Percentiles rank a stretch among this genome's conserved stretches.
Evolutionary conservation across 805 yeast genomes (phyloP).

Genomic region (Ogataea methanolica): DNA sequence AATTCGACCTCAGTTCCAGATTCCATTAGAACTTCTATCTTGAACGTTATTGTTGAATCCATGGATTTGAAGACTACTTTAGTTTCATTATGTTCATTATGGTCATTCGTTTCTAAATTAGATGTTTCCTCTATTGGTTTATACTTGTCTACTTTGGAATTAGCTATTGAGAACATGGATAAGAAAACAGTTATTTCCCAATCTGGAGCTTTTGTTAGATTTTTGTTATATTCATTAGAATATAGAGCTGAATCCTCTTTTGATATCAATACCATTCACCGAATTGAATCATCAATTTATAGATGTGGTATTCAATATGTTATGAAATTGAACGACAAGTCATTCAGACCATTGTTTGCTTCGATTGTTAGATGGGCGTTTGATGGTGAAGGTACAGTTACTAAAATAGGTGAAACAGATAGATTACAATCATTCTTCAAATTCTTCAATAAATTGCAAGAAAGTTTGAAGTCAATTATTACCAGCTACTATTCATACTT

Average conservation of each 20-base stretch:
- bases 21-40: slow-evolving; percentile 54
- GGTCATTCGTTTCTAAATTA: slow-evolving; percentile 42
- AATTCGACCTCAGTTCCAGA: slow-evolving; percentile 55
- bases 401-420: slow-evolving; percentile 44
- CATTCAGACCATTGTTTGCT: slow-evolving; percentile 89
- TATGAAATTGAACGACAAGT: slow-evolving; percentile 88
- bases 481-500: slow-evolving; percentile 86
- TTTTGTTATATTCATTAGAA: slow-evolving; percentile 69
- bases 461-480: slow-evolving; percentile 76
- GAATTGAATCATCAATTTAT: slow-evolving; percentile 76
- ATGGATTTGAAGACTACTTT: slow-evolving; percentile 64
- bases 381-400: slow-evolving; percentile 66
- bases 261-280: slow-evolving; percentile 68
- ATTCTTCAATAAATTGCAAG: slow-evolving; percentile 82
- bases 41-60: slow-evolving; percentile 58
- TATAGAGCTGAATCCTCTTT: slow-evolving; percentile 56
- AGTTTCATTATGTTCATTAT: slow-evolving; percentile 55
- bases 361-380: slow-evolving; percentile 87
- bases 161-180: slow-evolving; percentile 59
- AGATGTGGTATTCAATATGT: slow-evolving; percentile 71
- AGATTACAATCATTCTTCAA: slow-evolving; percentile 74
- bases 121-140: slow-evolving; percentile 57
- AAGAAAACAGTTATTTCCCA: slow-evolving; percentile 73
- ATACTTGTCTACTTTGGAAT: slow-evolving; percentile 62
- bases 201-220: slow-evolving; percentile 61